phyloP scores from a whole-genome alignment of 2,329 filamentous ascomycete genomes.

The Clonostachys sp. region DNA sequence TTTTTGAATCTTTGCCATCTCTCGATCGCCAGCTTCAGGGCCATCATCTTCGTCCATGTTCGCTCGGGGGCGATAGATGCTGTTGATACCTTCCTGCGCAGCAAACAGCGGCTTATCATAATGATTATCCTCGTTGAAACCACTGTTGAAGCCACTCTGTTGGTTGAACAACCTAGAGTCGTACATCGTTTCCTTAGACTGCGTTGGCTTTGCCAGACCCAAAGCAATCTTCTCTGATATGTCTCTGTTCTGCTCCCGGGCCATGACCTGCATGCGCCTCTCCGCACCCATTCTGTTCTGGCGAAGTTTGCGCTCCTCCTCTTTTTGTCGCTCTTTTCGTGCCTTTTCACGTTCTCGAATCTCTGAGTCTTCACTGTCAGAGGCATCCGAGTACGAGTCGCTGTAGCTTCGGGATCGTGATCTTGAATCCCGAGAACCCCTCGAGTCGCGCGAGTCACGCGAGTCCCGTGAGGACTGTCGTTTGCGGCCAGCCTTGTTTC shows the following conservation, averaged over 20 bases:
- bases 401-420: slow-evolving; percentile 43
- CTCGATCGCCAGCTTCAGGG: slow-evolving; percentile 73
- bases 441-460: slow-evolving; percentile 28
- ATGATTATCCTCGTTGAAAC: slow-evolving; percentile 95
- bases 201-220: slow-evolving; percentile 89
- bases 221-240: slow-evolving; percentile 96
- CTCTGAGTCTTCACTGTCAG: slow-evolving; percentile 61
- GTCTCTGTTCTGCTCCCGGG: slow-evolving; percentile 91
- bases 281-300: slow-evolving; percentile 96
- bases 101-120: slow-evolving; percentile 98
- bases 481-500: slow-evolving; percentile 40
- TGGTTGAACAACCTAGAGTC: slow-evolving; percentile 95
- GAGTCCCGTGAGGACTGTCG: slow-evolving; percentile 22
- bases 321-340: slow-evolving; percentile 71
- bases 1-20: slow-evolving; percentile 86
- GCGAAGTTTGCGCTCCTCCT: slow-evolving; percentile 84
- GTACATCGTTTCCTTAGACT: slow-evolving; percentile 91
- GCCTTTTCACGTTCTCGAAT: slow-evolving; percentile 72
- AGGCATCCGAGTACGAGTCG: slow-evolving; percentile 41
- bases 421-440: slow-evolving; percentile 32
- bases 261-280: slow-evolving; percentile 85
- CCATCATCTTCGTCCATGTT: slow-evolving; percentile 74
- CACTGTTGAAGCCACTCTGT: slow-evolving; percentile 81
- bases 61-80: slow-evolving; percentile 81
- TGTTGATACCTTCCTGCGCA: slow-evolving; percentile 89